Evolutionary conservation across 345 rosid species (phyloP), one percentile per base, ranked within the genome.

Genomic region (Moringa oleifera): DNA sequence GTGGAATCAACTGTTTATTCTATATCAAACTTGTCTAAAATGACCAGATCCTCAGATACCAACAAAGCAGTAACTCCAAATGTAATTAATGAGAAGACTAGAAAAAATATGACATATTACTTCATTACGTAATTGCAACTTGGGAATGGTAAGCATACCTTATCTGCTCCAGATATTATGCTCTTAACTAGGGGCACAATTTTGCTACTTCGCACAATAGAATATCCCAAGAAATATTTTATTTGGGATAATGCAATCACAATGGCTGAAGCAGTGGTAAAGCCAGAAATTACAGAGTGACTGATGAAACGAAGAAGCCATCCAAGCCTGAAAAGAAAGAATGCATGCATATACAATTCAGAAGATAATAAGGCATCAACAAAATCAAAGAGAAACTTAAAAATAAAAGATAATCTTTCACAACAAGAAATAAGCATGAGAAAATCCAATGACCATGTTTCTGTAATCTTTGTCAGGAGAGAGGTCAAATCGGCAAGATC

Each of bases 271-370:
- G 97, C 89, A 23, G 80, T 77, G 54, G 97, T 95, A 76, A 95
- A 95, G 70, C 97, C 99, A 77, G 99, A 95, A 68, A 91, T 95
- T 67, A 95, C 99, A 47, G 99, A 88, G 77, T 89, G 99, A 72
- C 99, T 91, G 71, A 95, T 89, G 84, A 95, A 95, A 63, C 99
- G 97, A 66, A 95, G 84, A 64, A 95, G 82, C 99, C 99, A 95
- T 60, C 99, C 99, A 73, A 95, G 97, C 86, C 99, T 95, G 71
- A 23, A 62, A 68, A 70, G 11, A 61, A 64, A 64, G 17, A 47
- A 2, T 8, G 33, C 5, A 28, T 28, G 33, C 33, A 28, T 28
- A 8, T 2, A 2, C 33, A 28, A 28, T 28, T 28, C 8, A n/a
- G n/a, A n/a, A n/a, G n/a, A n/a, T n/a, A n/a, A 28, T 28, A 28